Base-by-base conservation (phyloP, 768 basidiomycete species). In the Macrocybe gigantea region DNA sequence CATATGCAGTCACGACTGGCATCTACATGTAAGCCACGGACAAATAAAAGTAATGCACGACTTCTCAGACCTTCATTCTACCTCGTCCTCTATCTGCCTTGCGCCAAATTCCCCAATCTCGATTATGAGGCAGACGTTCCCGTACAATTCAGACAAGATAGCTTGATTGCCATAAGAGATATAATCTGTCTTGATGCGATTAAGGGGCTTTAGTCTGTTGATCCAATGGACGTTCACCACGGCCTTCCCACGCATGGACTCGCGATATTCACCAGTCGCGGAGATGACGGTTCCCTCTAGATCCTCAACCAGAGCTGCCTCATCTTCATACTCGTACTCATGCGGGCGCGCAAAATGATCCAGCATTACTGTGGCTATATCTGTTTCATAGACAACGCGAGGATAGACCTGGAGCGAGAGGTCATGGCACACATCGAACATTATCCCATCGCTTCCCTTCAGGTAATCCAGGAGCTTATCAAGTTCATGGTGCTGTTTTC, bases 391-490 rank as follows among this genome's bases (percentile, higher is more conserved):
- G 22, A 64, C 13, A 3, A 56, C 55, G 42, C 56, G 57, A 34
- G 62, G 49, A 12, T 44, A 49, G 8, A 55, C 39, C 5, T 51
- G 8, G 38, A 66, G 49, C 2, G 45, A 44, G 7, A 60, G 43
- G 5, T 50, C 30, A 5, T 43, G 15, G 50, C 60, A 63, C 15
- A 62, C 57, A 0, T 54, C 52, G 7, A 44, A 33, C 15, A 64
- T 54, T 4, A 55, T 50, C 6, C 63, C 60, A 36, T 68, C 64
- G 13, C 48, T 54, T 3, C 65, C 65, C 51, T 68, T 68, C 34
- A 69, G 49, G 8, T 48, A 45, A 0, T 15, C 42, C 9, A 41
- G 15, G 33, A 64, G 36, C 1, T 34, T 6, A 5, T 15, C 0
- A 32, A 49, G 49, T 13, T 7, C 8, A 1, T 31, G 22, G 22